A percentile compares a stretch with the other conserved stretches of the same genome.
These are phyloP conservation scores for Diaporthe citriasiana DNA, from an alignment of 2,329 filamentous ascomycete genomes.

Conservation along the genomic window DNA sequence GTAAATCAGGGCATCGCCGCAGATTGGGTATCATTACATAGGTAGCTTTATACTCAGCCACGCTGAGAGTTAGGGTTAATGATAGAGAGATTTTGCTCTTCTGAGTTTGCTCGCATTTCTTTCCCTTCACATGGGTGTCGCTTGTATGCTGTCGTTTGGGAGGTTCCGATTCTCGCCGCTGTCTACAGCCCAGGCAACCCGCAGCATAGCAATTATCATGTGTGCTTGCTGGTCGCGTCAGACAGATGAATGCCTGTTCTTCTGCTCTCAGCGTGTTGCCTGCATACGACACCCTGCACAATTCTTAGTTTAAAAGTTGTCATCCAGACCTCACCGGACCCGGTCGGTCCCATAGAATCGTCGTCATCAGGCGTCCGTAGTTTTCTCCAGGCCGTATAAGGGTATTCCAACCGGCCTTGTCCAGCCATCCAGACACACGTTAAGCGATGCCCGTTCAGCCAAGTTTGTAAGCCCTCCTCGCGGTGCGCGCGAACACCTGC, in stretches of 20 bases:
- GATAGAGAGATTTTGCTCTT: constrained; percentile 25
- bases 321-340: neutral
- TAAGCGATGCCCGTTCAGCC: neutral
- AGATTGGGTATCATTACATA: constrained; percentile 30
- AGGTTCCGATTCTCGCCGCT: neutral
- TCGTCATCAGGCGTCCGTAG: neutral
- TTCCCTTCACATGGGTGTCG: neutral
- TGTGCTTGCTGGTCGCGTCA: neutral
- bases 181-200: no score
- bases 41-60: constrained; percentile 19
- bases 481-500: constrained; percentile 81
- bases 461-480: constrained; percentile 76
- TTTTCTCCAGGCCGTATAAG: neutral
- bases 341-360: neutral
- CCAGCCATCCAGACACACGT: neutral
- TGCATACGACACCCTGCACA: neutral
- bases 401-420: neutral
- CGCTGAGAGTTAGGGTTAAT: constrained; percentile 34
- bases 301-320: no score
- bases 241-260: neutral
- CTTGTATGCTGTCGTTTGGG: neutral
- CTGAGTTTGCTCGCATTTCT: neutral
- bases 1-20: neutral
- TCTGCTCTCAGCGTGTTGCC: no score
- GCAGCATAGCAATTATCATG: neutral